phyloP scores from a whole-genome alignment of 1,284 basidiomycete genomes.

The Psilocybe mexicana region DNA sequence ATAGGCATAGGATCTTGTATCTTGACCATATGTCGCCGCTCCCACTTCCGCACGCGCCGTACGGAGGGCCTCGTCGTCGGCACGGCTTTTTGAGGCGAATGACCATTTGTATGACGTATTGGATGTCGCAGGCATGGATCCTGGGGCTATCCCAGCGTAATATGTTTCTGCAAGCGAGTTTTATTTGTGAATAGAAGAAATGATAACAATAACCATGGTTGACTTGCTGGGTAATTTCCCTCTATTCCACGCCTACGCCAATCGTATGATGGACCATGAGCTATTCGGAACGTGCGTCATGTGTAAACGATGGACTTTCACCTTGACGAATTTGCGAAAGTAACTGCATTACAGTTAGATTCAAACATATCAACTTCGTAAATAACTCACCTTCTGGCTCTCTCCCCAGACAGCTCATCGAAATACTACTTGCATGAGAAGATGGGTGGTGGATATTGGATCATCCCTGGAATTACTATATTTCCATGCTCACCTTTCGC shows the following conservation, averaged over 20 bases:
- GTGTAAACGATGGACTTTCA: conserved; percentile 27
- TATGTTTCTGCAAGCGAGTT: conserved; percentile 45
- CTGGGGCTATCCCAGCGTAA: conserved; percentile 58
- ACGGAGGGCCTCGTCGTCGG: conserved; percentile 55
- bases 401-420: conserved; percentile 73
- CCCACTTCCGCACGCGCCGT: conserved; percentile 60
- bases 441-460: not conserved
- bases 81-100: conserved; percentile 53
- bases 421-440: conserved; percentile 55
- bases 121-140: conserved; percentile 49
- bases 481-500: conserved; percentile 53
- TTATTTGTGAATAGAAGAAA: not conserved
- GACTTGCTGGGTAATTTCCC: conserved; percentile 64
- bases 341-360: conserved; percentile 52
- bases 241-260: conserved; percentile 69
- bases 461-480: not conserved
- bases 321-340: conserved; percentile 83
- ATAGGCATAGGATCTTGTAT: conserved; percentile 18
- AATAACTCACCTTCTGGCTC: conserved; percentile 62
- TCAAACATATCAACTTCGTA: conserved; percentile 21
- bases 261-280: not conserved
- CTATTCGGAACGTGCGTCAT: not conserved
- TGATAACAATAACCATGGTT: conserved; percentile 1
- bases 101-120: conserved; percentile 66
- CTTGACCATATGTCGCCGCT: conserved; percentile 53